These are phyloP conservation scores for Lipomyces spencermartinsiae DNA, from an alignment of 805 yeast species.

Conservation along the genomic window DNA sequence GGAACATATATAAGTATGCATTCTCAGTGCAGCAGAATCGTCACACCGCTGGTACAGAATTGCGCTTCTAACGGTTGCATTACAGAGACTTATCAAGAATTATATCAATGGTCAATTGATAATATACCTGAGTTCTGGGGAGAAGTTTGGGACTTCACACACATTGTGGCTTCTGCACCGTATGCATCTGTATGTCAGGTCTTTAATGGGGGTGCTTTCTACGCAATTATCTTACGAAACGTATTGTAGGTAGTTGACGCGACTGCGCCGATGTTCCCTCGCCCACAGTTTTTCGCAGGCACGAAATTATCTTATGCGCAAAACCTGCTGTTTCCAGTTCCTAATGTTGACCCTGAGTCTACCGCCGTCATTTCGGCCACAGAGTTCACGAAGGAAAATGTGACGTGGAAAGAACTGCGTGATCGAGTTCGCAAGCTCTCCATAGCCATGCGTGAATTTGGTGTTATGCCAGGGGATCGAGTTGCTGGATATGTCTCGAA, in stretches of 20 bases:
- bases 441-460: constrained; percentile 29
- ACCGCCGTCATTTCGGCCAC: constrained; percentile 39
- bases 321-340: constrained; percentile 38
- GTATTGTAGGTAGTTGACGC: constrained; percentile 24
- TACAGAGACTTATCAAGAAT: constrained; percentile 30
- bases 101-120: constrained; percentile 37
- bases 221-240: neutral
- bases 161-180: constrained; percentile 20
- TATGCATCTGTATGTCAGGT: constrained; percentile 13
- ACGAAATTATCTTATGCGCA: constrained; percentile 39
- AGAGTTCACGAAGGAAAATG: constrained; percentile 21
- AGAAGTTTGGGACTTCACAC: constrained; percentile 38
- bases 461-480: constrained; percentile 38
- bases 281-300: constrained; percentile 38
- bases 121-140: constrained; percentile 35
- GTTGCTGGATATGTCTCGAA: constrained; percentile 40
- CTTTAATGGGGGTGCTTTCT: neutral
- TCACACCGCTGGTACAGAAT: neutral
- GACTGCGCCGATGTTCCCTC: constrained; percentile 37
- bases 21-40: neutral
- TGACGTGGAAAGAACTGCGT: constrained; percentile 38
- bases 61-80: neutral
- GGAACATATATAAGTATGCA: constrained; percentile 21
- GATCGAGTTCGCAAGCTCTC: constrained; percentile 34
- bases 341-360: constrained; percentile 30